phyloP scores from a whole-genome alignment of 257 asterid genomes.

The Striga asiatica region DNA sequence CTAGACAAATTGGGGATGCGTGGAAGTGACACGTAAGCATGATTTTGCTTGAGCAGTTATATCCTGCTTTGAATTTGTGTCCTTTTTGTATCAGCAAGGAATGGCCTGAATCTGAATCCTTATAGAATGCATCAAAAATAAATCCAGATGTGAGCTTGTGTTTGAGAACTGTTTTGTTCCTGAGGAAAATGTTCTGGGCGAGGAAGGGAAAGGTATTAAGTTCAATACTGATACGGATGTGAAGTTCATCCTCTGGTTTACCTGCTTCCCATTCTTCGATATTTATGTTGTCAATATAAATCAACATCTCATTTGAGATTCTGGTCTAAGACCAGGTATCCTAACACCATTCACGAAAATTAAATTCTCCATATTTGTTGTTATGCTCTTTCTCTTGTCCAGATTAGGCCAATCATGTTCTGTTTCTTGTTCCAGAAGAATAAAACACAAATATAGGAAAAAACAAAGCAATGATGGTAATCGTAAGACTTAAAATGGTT shows the following conservation, averaged over 20 bases:
- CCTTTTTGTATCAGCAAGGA: not conserved
- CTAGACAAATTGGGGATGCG: conserved; percentile 99
- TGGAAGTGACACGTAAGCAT: conserved; percentile 94
- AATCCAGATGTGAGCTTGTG: conserved; percentile 93
- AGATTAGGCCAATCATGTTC: not conserved
- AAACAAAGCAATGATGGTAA: not conserved
- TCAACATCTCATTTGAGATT: not conserved
- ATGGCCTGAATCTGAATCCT: too few relatives aligned
- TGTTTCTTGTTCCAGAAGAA: not conserved
- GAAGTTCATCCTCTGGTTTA: not conserved
- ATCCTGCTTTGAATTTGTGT: conserved; percentile 7
- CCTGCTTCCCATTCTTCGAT: not conserved
- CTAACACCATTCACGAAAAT: not conserved
- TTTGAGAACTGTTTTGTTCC: conserved; percentile 94
- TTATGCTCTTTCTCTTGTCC: not conserved
- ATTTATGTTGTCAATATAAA: too few relatives aligned
- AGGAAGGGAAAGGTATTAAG: conserved; percentile 87
- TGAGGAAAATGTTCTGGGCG: conserved; percentile 75
- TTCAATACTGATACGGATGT: not conserved
- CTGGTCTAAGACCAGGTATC: not conserved
- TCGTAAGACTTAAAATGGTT: not conserved
- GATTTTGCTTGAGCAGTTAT: conserved; percentile 10
- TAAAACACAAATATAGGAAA: not conserved
- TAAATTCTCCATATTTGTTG: not conserved
- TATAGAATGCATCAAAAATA: conserved; percentile 6